A percentile compares a stretch with the other conserved stretches of the same genome.
phyloP scores from a whole-genome alignment of 495 filamentous ascomycete species.

The Penicillium bovifimosum region DNA sequence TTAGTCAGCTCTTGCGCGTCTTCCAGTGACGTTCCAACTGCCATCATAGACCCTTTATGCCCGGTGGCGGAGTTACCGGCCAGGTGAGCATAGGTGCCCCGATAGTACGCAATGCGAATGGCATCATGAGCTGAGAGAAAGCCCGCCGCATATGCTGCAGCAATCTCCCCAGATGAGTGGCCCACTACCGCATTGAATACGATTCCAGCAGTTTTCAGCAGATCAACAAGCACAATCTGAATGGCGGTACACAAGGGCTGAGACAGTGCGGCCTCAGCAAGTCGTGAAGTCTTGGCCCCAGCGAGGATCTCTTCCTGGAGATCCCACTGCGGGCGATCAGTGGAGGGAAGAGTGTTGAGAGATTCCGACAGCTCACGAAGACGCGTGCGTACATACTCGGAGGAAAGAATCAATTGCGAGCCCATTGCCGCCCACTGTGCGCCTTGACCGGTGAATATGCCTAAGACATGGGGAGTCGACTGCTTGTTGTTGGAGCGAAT shows the following conservation, averaged over 20 bases:
- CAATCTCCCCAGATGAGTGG: constrained; percentile 34
- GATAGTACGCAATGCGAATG: constrained; percentile 45
- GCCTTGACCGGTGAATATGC: not conserved
- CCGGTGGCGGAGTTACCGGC: constrained; percentile 16
- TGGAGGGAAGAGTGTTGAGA: not conserved
- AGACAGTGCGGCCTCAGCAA: constrained; percentile 12
- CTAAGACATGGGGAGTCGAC: not conserved
- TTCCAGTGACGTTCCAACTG: constrained; percentile 39
- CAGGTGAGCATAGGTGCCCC: constrained; percentile 26
- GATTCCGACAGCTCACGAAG: not conserved
- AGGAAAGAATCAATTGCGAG: not conserved
- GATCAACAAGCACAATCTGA: constrained; percentile 24
- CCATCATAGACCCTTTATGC: constrained; percentile 45
- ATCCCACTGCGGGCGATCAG: not conserved
- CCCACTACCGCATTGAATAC: constrained; percentile 18
- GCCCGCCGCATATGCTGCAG: constrained; percentile 30
- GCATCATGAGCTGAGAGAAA: constrained; percentile 26
- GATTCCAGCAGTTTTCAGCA: constrained; percentile 13
- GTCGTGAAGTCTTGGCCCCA: not conserved
- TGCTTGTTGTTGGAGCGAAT: not conserved
- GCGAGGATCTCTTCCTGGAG: not conserved
- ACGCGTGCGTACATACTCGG: not conserved
- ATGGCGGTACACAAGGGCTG: constrained; percentile 38
- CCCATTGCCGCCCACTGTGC: not conserved
- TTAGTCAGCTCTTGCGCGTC: constrained; percentile 37